Evolutionary conservation across 306 rosid species (phyloP).

Genomic region (Citrullus amarus): DNA sequence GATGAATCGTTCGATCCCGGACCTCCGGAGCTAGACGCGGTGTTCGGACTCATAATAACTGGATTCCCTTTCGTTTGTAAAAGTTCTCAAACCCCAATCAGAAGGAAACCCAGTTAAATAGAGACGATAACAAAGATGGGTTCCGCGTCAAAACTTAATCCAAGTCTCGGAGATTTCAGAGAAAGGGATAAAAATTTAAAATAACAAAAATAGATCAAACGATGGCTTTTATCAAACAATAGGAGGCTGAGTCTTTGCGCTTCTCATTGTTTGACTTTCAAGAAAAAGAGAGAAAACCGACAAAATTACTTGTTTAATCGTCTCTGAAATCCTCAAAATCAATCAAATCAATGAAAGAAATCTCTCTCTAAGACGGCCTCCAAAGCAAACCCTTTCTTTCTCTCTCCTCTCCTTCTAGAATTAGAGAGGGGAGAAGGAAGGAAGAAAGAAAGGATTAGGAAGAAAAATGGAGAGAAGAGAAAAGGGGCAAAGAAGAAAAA

Average conservation of each 20-base stretch:
- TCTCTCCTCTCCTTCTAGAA: constrained; percentile 9
- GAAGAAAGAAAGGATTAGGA: not conserved
- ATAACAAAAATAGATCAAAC: not conserved
- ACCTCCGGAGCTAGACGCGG: constrained; percentile 59
- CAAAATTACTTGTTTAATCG: not conserved
- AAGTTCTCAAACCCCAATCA: not conserved
- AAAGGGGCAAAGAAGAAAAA: not conserved
- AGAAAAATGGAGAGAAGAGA: not conserved
- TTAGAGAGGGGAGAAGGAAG: not conserved
- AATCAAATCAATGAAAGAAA: not conserved
- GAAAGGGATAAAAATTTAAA: not conserved
- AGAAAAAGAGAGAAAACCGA: not conserved
- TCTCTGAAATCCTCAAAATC: not conserved
- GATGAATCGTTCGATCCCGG: constrained; percentile 74
- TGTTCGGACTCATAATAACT: constrained; percentile 30
- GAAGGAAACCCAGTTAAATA: constrained; percentile 5
- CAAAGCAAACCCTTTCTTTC: not conserved
- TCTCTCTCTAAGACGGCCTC: not conserved
- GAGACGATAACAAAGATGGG: not conserved
- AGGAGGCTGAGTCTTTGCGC: not conserved
- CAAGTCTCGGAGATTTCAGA: constrained; percentile 1
- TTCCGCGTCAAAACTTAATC: constrained; percentile 4
- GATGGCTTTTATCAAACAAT: not conserved
- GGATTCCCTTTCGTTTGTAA: not conserved
- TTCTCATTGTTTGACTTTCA: not conserved